phyloP scores from a whole-genome alignment of 1,284 basidiomycete genomes.

The Termitomyces sp. region DNA sequence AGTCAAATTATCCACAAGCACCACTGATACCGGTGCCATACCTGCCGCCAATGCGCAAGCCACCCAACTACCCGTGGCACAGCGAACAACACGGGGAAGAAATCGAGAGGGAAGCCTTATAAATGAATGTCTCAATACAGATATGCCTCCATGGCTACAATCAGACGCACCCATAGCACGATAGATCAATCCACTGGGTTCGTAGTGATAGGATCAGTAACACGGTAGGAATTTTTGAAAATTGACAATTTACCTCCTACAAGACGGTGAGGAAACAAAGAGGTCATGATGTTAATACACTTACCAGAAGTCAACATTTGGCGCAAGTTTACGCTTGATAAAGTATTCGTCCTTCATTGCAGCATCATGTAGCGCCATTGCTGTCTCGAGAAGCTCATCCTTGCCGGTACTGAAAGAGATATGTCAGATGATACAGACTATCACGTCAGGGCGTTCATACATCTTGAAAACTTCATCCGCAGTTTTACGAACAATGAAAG shows the following conservation, averaged over 20 bases:
- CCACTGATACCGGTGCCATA: constrained; percentile 20
- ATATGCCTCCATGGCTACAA: constrained; percentile 6
- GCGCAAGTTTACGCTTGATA: constrained; percentile 66
- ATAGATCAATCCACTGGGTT: constrained; percentile 72
- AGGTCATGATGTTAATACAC: constrained; percentile 17
- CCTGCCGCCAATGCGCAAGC: constrained; percentile 85
- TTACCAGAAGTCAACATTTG: constrained; percentile 83
- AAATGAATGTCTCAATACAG: constrained; percentile 6
- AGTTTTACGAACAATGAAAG: constrained; percentile 82
- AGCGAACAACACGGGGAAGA: constrained; percentile 87
- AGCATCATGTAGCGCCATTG: constrained; percentile 81
- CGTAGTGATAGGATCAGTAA: constrained; percentile 9
- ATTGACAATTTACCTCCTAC: constrained; percentile 29
- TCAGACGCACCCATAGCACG: constrained; percentile 71
- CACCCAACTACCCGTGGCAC: constrained; percentile 87
- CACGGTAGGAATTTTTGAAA: neutral
- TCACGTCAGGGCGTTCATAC: constrained; percentile 33
- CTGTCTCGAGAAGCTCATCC: constrained; percentile 79
- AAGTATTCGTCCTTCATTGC: constrained; percentile 89
- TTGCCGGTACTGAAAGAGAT: constrained; percentile 58
- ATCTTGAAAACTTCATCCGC: constrained; percentile 85
- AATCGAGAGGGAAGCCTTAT: constrained; percentile 81
- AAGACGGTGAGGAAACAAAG: constrained; percentile 7
- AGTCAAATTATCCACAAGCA: constrained; percentile 4
- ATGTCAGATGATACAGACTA: neutral